A percentile compares a stretch with the other conserved stretches of the same genome.
These are phyloP conservation scores for Mycena capillaripes DNA, from an alignment of 768 basidiomycete species.

Conservation along the genomic window DNA sequence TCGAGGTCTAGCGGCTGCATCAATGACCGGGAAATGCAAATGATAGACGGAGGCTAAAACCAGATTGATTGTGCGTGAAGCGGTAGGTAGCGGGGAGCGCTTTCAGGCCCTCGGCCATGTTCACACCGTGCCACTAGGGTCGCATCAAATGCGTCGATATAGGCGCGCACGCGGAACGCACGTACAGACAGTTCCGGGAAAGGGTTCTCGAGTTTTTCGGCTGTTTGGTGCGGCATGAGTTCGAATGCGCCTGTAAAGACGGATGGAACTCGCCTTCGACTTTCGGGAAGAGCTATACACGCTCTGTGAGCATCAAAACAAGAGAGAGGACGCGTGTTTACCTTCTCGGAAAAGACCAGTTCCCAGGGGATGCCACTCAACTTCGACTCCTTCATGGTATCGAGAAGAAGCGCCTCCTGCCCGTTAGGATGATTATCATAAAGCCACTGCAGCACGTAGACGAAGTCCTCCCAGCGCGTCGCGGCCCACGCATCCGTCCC, in stretches of 20 bases:
- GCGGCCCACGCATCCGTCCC: conserved; percentile 68
- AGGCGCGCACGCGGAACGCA: too few relatives aligned
- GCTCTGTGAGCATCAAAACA: neutral
- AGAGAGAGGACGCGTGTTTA: conserved; percentile 27
- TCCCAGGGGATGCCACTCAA: conserved; percentile 68
- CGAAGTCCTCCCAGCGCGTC: conserved; percentile 73
- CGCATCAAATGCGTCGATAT: neutral
- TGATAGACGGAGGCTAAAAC: conserved; percentile 40
- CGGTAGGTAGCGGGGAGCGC: conserved; percentile 67
- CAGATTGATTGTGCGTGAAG: conserved; percentile 69
- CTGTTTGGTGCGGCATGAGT: conserved; percentile 27
- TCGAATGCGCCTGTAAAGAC: neutral
- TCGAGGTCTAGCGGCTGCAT: conserved; percentile 55
- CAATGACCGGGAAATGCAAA: neutral
- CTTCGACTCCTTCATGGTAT: conserved; percentile 68
- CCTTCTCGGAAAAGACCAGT: conserved; percentile 63
- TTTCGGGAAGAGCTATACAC: conserved; percentile 60
- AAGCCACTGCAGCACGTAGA: conserved; percentile 68
- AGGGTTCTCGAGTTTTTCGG: conserved; percentile 56
- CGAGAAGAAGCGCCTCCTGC: conserved; percentile 62
- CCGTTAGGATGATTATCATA: conserved; percentile 67
- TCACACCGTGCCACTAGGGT: conserved; percentile 68
- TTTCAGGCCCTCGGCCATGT: conserved; percentile 71
- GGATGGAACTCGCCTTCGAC: conserved; percentile 15
- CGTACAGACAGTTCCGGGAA: conserved; percentile 57